Conservation (phyloP, 441 rosid genomes). For the Populus hybrid region DNA sequence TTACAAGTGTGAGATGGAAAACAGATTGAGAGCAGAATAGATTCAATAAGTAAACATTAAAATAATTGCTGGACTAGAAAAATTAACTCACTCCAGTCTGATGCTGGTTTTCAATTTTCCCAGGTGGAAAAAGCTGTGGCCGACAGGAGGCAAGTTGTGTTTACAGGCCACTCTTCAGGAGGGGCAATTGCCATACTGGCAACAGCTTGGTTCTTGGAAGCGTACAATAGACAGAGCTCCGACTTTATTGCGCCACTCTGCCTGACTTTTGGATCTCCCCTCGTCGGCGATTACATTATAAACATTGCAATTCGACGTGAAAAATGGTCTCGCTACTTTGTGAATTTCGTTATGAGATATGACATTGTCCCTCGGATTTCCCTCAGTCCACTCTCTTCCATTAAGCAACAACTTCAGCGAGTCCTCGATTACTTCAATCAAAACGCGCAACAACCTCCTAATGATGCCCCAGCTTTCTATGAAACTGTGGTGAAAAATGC, state of each 20-base stretch:
- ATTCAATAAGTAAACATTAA: not conserved
- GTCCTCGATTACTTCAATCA: constrained; percentile 38
- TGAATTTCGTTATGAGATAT: constrained; percentile 59
- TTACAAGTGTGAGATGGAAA: not conserved
- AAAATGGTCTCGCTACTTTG: constrained; percentile 62
- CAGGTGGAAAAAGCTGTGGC: constrained; percentile 46
- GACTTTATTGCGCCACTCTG: constrained; percentile 34
- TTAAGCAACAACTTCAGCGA: constrained; percentile 24
- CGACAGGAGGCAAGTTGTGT: constrained; percentile 48
- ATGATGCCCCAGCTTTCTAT: constrained; percentile 26
- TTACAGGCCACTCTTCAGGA: constrained; percentile 86
- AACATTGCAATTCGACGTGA: constrained; percentile 70
- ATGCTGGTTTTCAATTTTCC: constrained; percentile 18
- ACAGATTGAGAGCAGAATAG: not conserved
- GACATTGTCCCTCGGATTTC: constrained; percentile 71
- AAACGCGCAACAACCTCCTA: constrained; percentile 10
- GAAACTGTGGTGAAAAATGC: constrained; percentile 46
- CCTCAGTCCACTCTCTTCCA: constrained; percentile 51
- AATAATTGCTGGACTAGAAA: not conserved
- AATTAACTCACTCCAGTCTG: not conserved
- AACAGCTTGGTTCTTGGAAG: constrained; percentile 65
- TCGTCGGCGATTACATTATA: constrained; percentile 59
- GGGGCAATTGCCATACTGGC: constrained; percentile 74
- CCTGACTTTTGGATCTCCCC: constrained; percentile 84
- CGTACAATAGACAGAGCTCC: constrained; percentile 10